Conservation (phyloP, 2,329 filamentous ascomycete species). For the Thermothelomyces thermophilus region DNA sequence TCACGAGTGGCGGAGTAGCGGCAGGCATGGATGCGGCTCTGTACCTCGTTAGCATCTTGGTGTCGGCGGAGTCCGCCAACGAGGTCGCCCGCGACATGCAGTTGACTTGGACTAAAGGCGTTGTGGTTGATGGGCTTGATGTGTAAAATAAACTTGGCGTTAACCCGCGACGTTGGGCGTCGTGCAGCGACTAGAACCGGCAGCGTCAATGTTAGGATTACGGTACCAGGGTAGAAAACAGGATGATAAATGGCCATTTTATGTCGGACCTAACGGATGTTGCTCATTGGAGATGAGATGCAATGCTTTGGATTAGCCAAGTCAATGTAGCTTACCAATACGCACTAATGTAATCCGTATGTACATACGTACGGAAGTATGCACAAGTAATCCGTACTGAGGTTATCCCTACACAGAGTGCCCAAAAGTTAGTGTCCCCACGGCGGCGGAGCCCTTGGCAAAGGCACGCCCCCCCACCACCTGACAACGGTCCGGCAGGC, state of each 20-base stretch:
- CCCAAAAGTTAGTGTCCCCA: too few species aligned
- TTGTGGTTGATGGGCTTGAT: conserved; percentile 78
- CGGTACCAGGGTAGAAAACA: not conserved
- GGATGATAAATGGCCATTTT: not conserved
- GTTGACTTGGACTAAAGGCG: conserved; percentile 79
- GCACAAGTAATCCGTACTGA: too few species aligned
- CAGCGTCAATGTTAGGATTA: not conserved
- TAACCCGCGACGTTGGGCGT: conserved; percentile 9
- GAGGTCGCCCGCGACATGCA: conserved; percentile 71
- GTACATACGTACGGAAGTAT: too few species aligned
- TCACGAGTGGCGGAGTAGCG: conserved; percentile 73
- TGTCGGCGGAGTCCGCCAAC: conserved; percentile 67
- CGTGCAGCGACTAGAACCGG: not conserved
- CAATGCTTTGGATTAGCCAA: too few species aligned
- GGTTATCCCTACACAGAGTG: too few species aligned
- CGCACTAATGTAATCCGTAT: too few species aligned
- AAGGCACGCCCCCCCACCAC: not conserved
- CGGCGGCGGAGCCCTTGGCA: too few species aligned
- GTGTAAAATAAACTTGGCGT: conserved; percentile 46
- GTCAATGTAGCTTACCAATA: too few species aligned
- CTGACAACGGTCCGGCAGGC: conserved; percentile 19
- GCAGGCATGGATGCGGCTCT: conserved; percentile 76
- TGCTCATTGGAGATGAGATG: too few species aligned
- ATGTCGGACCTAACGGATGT: too few species aligned
- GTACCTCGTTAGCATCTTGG: conserved; percentile 78